Evolutionary conservation across 2,329 filamentous ascomycete genomes (phyloP).

Genomic region (Paracamarosporium sp.): DNA sequence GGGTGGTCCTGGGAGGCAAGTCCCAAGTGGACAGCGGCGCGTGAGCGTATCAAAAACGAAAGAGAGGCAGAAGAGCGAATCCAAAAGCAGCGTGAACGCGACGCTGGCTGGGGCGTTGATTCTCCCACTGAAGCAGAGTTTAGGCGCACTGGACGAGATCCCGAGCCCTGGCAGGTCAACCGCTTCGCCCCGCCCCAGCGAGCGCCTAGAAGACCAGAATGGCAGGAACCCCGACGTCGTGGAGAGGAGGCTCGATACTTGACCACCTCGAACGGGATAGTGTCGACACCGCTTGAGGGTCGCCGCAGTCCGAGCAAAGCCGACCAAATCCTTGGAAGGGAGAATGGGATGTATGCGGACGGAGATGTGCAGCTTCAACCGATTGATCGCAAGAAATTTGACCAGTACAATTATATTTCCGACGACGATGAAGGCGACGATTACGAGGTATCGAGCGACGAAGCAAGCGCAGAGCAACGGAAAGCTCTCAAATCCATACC

Average conservation of each 20-base stretch:
- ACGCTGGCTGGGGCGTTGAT: slow-evolving; percentile 69
- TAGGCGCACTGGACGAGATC: slow-evolving; percentile 32
- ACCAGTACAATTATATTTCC: slow-evolving; percentile 45
- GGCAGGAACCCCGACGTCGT: slow-evolving; percentile 32
- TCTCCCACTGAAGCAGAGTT: slow-evolving; percentile 47
- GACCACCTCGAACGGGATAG: slow-evolving; percentile 41
- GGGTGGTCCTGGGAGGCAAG: slow-evolving; percentile 95
- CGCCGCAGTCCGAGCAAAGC: slow-evolving; percentile 49
- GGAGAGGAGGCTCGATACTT: slow-evolving; percentile 42
- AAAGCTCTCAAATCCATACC: slow-evolving; percentile 10
- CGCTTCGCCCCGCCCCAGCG: slow-evolving; percentile 34
- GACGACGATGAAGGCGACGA: slow-evolving; percentile 49
- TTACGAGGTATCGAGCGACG: slow-evolving; percentile 40
- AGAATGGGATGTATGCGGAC: slow-evolving; percentile 44
- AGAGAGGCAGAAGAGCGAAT: slow-evolving; percentile 49
- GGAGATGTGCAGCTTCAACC: slow-evolving; percentile 51
- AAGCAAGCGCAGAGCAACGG: slow-evolving; percentile 31
- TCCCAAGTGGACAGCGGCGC: slow-evolving; percentile 75
- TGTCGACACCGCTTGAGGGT: slow-evolving; percentile 39
- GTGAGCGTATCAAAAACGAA: slow-evolving; percentile 63
- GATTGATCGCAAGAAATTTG: slow-evolving; percentile 46
- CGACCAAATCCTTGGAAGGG: slow-evolving; percentile 50
- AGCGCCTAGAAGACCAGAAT: slow-evolving; percentile 37
- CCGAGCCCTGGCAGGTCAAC: slow-evolving; percentile 39
- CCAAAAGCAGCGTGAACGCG: slow-evolving; percentile 68